Percentiles rank a stretch among this genome's conserved stretches.
phyloP scores from a whole-genome alignment of 345 rosid genomes.

The thale cress (Arabidopsis thaliana) region DNA sequence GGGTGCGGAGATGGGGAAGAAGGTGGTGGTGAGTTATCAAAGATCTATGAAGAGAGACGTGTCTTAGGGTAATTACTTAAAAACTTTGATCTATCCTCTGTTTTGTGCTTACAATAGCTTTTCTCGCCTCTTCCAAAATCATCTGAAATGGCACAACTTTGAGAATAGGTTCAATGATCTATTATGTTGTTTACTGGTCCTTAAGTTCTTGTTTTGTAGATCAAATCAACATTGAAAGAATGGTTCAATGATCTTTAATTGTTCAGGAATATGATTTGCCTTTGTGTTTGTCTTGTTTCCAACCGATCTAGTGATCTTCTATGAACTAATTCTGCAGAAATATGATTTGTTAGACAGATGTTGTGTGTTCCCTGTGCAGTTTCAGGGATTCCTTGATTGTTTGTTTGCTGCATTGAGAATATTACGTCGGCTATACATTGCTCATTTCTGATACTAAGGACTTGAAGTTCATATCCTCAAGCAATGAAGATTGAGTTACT shows the following conservation, averaged over 20 bases:
- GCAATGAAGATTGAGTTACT: background rate
- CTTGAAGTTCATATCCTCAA: constrained; percentile 1
- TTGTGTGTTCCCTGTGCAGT: background rate
- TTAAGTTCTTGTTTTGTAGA: background rate
- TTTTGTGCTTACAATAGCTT: background rate
- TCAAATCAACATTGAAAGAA: background rate
- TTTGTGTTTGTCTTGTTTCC: constrained; percentile 10
- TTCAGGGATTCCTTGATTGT: background rate
- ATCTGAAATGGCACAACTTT: background rate
- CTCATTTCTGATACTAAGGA: background rate
- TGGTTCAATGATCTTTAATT: background rate
- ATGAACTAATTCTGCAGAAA: background rate
- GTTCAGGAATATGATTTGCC: background rate
- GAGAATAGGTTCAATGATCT: background rate
- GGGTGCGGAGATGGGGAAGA: constrained; percentile 97
- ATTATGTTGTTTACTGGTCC: background rate
- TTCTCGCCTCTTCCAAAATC: background rate
- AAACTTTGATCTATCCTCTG: background rate
- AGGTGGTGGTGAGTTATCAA: constrained; percentile 77
- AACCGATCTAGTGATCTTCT: background rate
- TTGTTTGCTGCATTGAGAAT: constrained; percentile 13
- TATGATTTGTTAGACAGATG: background rate
- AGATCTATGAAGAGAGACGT: constrained; percentile 83
- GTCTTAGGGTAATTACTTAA: constrained; percentile 67
- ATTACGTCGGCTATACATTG: background rate